phyloP scores from a whole-genome alignment of 257 asterid species.

The Sherardia arvensis region DNA sequence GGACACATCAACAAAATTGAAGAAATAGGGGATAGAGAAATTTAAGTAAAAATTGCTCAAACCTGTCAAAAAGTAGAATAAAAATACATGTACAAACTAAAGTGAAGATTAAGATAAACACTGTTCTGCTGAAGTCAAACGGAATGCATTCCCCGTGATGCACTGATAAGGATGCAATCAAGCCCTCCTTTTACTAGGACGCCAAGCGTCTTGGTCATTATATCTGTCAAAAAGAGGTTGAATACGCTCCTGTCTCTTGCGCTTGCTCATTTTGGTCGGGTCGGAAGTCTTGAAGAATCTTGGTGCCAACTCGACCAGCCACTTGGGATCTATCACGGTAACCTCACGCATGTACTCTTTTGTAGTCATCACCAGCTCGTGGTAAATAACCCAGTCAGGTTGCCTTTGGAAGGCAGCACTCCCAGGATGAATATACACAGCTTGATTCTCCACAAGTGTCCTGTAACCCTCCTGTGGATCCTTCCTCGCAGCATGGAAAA shows the following conservation, averaged over 20 bases:
- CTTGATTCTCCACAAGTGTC: conserved; percentile 81
- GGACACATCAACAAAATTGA: no score
- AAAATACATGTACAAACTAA: background rate
- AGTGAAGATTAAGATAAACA: background rate
- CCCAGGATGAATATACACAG: conserved; percentile 94
- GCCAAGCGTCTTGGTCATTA: conserved; percentile 96
- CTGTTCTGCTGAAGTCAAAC: background rate
- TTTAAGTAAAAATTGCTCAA: no score
- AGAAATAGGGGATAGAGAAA: no score
- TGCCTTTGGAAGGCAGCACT: conserved; percentile 87
- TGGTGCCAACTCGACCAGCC: conserved; percentile 98
- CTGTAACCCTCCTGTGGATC: conserved; percentile 92
- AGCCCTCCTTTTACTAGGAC: conserved; percentile 91
- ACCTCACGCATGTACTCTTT: conserved; percentile 98
- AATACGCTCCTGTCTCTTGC: conserved; percentile 93
- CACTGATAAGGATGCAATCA: conserved; percentile 8
- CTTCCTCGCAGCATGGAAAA: conserved; percentile 82
- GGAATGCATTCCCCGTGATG: no score
- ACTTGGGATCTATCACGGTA: conserved; percentile 78
- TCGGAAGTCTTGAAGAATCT: conserved; percentile 80
- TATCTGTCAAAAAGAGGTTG: conserved; percentile 90
- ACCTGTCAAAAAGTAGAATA: background rate
- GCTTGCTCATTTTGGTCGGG: conserved; percentile 93
- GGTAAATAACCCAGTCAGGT: conserved; percentile 96
- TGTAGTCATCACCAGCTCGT: conserved; percentile 89